phyloP scores from a whole-genome alignment of 148 eudicot genomes.

The Agrostemma githago region DNA sequence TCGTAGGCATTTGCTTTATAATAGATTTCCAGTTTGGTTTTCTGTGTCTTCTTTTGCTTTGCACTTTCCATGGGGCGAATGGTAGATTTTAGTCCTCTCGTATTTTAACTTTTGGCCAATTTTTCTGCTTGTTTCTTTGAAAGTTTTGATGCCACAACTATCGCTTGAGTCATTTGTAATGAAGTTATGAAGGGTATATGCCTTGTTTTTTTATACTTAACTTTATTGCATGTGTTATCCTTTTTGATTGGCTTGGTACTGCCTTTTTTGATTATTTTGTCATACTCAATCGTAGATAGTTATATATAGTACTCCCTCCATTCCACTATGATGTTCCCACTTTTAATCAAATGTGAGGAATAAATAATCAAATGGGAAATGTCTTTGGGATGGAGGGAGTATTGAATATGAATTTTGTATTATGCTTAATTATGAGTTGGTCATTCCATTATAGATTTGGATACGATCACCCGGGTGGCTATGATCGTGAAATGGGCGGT shows the following conservation, averaged over 20 bases:
- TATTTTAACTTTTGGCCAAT: neutral
- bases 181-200: neutral
- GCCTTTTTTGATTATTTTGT: neutral
- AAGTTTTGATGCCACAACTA: neutral
- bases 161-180: neutral
- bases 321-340: no score
- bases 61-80: neutral
- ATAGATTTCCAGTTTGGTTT: neutral
- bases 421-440: neutral
- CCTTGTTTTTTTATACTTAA: neutral
- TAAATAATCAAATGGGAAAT: no score
- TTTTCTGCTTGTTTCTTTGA: neutral
- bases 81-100: neutral
- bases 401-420: neutral
- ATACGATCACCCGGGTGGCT: conserved; percentile 66
- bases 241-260: neutral
- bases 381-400: no score
- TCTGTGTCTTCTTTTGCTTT: neutral
- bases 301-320: neutral
- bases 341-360: no score
- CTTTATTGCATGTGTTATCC: neutral
- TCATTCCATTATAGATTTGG: conserved; percentile 54
- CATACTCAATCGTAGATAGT: neutral
- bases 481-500: conserved; percentile 80
- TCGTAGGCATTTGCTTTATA: no score